Conservation (phyloP, 768 basidiomycete genomes). For the Trametes maxima region DNA sequence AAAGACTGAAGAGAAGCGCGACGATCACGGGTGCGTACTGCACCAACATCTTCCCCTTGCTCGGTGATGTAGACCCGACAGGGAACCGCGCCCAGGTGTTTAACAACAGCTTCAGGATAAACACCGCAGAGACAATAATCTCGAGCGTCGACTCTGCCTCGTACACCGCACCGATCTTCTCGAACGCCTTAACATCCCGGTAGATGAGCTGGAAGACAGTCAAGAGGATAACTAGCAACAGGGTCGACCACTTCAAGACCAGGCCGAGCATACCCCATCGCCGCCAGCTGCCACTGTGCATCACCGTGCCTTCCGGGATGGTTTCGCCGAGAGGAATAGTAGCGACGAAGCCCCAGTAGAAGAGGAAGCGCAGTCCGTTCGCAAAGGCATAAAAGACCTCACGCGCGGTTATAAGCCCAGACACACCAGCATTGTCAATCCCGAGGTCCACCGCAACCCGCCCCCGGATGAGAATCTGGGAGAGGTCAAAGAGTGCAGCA, state of each 20-base stretch:
- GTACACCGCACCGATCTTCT: conserved; percentile 51
- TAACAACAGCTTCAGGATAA: conserved; percentile 63
- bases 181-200: conserved; percentile 48
- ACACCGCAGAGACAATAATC: conserved; percentile 56
- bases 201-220: conserved; percentile 64
- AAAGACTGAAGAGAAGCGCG: conserved; percentile 53
- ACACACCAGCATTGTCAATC: conserved; percentile 31
- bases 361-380: conserved; percentile 60
- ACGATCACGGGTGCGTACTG: conserved; percentile 52
- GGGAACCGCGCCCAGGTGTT: conserved; percentile 53
- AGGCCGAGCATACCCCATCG: conserved; percentile 63
- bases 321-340: conserved; percentile 53
- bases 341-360: conserved; percentile 69
- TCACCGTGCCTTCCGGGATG: conserved; percentile 20
- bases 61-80: conserved; percentile 21
- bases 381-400: conserved; percentile 63
- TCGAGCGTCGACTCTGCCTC: conserved; percentile 59
- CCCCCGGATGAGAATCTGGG: conserved; percentile 50
- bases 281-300: conserved; percentile 65
- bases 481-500: conserved; percentile 64
- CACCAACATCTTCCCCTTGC: conserved; percentile 47
- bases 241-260: conserved; percentile 52
- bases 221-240: conserved; percentile 48
- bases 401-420: conserved; percentile 50
- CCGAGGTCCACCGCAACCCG: conserved; percentile 28